Evolutionary conservation across 495 filamentous ascomycete genomes (phyloP).

Genomic region (Penicillium flavigenum): DNA sequence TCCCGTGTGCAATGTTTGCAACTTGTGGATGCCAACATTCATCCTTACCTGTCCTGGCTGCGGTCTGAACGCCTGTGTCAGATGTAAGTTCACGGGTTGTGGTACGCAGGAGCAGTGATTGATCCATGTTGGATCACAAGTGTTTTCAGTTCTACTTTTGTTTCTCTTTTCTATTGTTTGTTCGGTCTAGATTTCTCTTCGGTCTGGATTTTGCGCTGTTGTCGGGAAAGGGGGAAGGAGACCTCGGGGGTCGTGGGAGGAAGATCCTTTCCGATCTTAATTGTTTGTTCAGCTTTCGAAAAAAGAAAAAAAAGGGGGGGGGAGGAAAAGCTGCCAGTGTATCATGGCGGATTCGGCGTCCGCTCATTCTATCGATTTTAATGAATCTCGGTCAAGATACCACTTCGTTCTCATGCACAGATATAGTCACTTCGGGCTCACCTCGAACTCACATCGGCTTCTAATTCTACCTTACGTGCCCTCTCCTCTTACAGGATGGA

Average conservation of each 20-base stretch:
- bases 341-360: too few species aligned
- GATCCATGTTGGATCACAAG: background rate
- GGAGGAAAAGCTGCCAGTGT: too few species aligned
- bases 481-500: too few species aligned
- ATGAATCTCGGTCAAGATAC: background rate
- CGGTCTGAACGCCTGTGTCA: slow-evolving; percentile 32
- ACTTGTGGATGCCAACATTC: slow-evolving; percentile 35
- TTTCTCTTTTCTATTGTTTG: background rate
- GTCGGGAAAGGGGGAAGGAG: background rate
- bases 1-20: slow-evolving; percentile 31
- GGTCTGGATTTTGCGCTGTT: background rate
- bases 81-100: slow-evolving; percentile 32
- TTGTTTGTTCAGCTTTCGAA: background rate
- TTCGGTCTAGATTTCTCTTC: slow-evolving; percentile 8
- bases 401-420: background rate
- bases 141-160: background rate
- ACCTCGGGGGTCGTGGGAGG: background rate
- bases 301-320: background rate
- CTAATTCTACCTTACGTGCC: background rate
- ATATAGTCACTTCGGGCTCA: background rate
- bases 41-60: slow-evolving; percentile 35
- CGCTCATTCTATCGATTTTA: background rate
- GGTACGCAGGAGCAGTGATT: background rate
- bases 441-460: background rate
- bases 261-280: background rate